These are phyloP conservation scores for Shiraia sp. DNA, from an alignment of 2,329 filamentous ascomycete species.

Conservation along the genomic window DNA sequence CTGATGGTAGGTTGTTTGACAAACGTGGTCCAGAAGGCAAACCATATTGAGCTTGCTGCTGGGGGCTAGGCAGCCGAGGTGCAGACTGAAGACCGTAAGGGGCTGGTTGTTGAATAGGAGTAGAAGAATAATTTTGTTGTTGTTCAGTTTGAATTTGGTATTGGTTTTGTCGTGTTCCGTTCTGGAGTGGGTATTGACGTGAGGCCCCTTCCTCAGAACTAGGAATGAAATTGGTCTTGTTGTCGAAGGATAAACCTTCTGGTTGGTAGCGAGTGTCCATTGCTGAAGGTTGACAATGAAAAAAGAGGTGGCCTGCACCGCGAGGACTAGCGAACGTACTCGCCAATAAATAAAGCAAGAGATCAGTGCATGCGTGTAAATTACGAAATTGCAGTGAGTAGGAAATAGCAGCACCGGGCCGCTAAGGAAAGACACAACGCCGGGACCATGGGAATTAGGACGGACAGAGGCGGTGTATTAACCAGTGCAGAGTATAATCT, in stretches of 20 bases:
- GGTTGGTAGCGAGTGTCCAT: conserved; percentile 39
- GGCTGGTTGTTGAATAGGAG: conserved; percentile 8
- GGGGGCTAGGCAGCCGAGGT: conserved; percentile 18
- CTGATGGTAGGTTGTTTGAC: neutral
- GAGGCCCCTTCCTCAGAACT: conserved; percentile 20
- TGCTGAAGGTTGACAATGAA: conserved; percentile 14
- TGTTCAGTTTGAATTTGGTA: conserved; percentile 12
- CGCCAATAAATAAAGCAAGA: conserved; percentile 16
- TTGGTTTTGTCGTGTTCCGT: conserved; percentile 7
- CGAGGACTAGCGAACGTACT: conserved; percentile 20
- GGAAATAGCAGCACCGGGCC: conserved; percentile 31
- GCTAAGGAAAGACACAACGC: conserved; percentile 20
- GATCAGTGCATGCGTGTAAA: conserved; percentile 17
- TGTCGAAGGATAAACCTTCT: conserved; percentile 30
- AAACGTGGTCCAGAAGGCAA: conserved; percentile 11
- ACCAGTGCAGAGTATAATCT: conserved; percentile 24
- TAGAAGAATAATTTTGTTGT: conserved; percentile 16
- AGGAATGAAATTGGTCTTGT: conserved; percentile 23
- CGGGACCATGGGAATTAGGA: conserved; percentile 8
- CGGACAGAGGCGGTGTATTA: conserved; percentile 26
- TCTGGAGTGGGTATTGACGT: conserved; percentile 15
- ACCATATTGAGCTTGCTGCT: conserved; percentile 17
- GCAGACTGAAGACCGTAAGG: conserved; percentile 14
- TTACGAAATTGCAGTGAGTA: conserved; percentile 12
- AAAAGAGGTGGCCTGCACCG: conserved; percentile 39